Evolutionary conservation across 176 grass and related monocot genomes (phyloP).

Genomic region (Hsuehochloa calcarea): DNA sequence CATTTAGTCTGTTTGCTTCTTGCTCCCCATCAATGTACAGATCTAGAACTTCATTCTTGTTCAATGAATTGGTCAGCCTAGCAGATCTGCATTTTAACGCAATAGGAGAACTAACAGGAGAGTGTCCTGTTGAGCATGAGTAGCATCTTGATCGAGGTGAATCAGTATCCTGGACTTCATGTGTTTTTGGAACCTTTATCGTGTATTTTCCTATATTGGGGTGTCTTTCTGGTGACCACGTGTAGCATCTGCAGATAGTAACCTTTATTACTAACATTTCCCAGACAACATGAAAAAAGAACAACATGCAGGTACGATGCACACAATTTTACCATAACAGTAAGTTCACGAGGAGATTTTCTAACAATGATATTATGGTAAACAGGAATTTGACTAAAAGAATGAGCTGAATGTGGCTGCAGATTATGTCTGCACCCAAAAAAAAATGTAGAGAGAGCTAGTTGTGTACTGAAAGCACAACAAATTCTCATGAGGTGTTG

Average conservation of each 20-base stretch:
- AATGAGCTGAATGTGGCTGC: slow-evolving; percentile 1
- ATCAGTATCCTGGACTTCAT: slow-evolving; percentile 33
- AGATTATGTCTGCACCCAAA: not conserved
- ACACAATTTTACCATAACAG: not conserved
- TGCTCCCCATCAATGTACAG: slow-evolving; percentile 56
- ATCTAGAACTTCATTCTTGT: slow-evolving; percentile 50
- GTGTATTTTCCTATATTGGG: slow-evolving; percentile 28
- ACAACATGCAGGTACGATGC: not conserved
- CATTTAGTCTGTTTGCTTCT: slow-evolving; percentile 29
- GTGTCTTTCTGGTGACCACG: slow-evolving; percentile 45
- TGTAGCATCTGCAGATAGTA: slow-evolving; percentile 35
- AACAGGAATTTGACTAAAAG: not conserved
- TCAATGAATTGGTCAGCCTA: slow-evolving; percentile 37
- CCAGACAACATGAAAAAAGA: not conserved
- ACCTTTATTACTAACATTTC: slow-evolving; percentile 40
- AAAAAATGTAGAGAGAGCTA: not conserved
- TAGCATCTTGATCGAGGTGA: slow-evolving; percentile 59
- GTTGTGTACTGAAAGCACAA: not conserved
- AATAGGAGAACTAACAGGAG: slow-evolving; percentile 52
- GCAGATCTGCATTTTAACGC: slow-evolving; percentile 48
- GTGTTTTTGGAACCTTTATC: slow-evolving; percentile 24
- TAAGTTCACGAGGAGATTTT: not conserved
- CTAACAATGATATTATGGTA: not conserved
- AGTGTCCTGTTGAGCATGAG: slow-evolving; percentile 53
- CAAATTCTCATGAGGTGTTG: slow-evolving; percentile 3